A percentile compares a stretch with the other conserved stretches of the same genome.
These are phyloP conservation scores for Trebouxia sp. DNA, from an alignment of 139 green algal species.

Conservation along the genomic window DNA sequence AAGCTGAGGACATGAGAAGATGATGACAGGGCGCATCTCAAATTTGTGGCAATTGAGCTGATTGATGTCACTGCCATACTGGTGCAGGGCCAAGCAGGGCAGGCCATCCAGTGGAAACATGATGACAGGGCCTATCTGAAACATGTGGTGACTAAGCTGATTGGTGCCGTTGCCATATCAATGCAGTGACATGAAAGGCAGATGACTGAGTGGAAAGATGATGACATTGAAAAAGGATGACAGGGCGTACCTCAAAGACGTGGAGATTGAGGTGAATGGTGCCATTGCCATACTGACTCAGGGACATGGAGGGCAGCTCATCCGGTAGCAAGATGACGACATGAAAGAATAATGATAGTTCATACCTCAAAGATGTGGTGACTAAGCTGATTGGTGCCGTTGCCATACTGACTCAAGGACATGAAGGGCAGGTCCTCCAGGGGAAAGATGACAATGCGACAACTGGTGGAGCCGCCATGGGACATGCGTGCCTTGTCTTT, in stretches of 20 bases:
- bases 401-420: not conserved
- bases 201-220: not conserved
- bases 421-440: not conserved
- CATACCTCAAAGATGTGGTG: not conserved
- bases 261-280: too few species aligned
- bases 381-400: constrained; percentile 2
- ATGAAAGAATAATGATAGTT: not conserved
- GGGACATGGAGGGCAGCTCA: too few species aligned
- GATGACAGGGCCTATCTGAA: not conserved
- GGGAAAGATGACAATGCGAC: constrained; percentile 7
- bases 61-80: too few species aligned
- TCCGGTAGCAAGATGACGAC: not conserved
- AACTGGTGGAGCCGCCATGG: constrained; percentile 27
- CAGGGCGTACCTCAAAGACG: too few species aligned
- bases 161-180: not conserved
- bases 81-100: too few species aligned
- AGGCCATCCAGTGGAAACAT: too few species aligned
- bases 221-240: not conserved
- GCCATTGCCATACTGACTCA: not conserved
- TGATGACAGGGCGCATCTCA: too few species aligned
- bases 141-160: not conserved
- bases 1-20: too few species aligned
- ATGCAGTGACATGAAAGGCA: not conserved
- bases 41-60: too few species aligned
- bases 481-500: not conserved